Conservation (phyloP, 352 stramenopile genomes). For the Chrysophaeum taylorii region DNA sequence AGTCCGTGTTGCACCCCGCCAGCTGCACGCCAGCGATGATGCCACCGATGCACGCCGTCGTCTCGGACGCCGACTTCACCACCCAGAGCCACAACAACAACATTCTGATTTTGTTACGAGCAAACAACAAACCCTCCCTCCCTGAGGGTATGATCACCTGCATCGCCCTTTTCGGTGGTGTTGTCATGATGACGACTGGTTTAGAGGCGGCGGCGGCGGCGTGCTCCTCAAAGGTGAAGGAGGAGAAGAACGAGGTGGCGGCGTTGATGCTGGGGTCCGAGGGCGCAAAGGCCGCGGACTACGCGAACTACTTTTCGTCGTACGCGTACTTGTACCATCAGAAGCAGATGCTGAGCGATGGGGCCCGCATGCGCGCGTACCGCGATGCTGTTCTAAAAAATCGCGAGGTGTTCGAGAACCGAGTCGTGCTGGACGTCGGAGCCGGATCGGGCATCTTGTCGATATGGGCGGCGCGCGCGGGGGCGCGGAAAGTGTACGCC, state of each 20-base stretch:
- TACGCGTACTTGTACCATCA: conserved; percentile 87
- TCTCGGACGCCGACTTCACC: too few relatives aligned
- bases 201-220: too few relatives aligned
- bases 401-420: conserved; percentile 80
- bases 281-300: not conserved
- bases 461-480: conserved; percentile 93
- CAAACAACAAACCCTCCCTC: too few relatives aligned
- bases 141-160: too few relatives aligned
- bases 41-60: conserved; percentile 36
- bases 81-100: too few relatives aligned
- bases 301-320: conserved; percentile 62
- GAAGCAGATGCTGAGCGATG: conserved; percentile 99
- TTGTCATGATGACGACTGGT: too few relatives aligned
- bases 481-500: conserved; percentile 91
- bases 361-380: conserved; percentile 96
- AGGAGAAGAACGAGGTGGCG: too few relatives aligned
- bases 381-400: conserved; percentile 94
- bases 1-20: conserved; percentile 9
- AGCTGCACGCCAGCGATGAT: not conserved
- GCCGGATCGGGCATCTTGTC: conserved; percentile 97
- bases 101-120: too few relatives aligned
- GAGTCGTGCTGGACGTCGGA: conserved; percentile 97
- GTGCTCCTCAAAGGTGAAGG: too few relatives aligned
- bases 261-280: conserved; percentile 2
- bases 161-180: too few relatives aligned